These are phyloP conservation scores for Leptosphaerulina australis DNA, from an alignment of 2,329 filamentous ascomycete genomes.

Conservation along the genomic window DNA sequence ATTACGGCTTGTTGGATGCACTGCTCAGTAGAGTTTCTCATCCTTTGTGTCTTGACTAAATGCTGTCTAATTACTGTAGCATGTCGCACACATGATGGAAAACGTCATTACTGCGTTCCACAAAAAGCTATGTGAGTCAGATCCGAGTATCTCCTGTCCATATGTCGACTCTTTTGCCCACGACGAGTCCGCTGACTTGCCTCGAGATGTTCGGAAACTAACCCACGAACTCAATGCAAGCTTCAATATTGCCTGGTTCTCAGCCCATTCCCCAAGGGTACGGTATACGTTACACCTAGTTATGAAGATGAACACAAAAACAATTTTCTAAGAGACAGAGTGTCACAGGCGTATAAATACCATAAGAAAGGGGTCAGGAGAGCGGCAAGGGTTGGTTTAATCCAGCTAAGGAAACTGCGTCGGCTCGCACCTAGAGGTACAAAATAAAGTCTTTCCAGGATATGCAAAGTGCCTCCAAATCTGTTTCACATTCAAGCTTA, in stretches of 20 bases:
- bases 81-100: neutral
- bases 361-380: too few relatives aligned
- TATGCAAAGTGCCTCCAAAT: slow-evolving; percentile 37
- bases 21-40: neutral
- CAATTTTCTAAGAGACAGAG: too few relatives aligned
- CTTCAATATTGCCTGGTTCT: neutral
- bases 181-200: neutral
- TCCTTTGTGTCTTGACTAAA: neutral
- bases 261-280: neutral
- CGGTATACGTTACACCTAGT: neutral
- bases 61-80: neutral
- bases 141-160: neutral
- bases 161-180: neutral
- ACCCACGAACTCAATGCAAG: neutral
- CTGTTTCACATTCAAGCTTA: slow-evolving; percentile 39
- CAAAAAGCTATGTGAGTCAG: neutral
- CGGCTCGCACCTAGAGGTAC: neutral
- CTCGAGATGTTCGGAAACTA: neutral
- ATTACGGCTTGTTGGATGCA: too few relatives aligned
- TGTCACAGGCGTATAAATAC: too few relatives aligned
- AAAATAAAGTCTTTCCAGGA: neutral
- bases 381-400: too few relatives aligned
- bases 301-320: too few relatives aligned
- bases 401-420: neutral
- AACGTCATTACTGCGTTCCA: neutral